Evolutionary conservation across 2,329 filamentous ascomycete species (phyloP), one percentile per base, ranked within the genome.

Genomic region (Fonsecaea nubica): DNA sequence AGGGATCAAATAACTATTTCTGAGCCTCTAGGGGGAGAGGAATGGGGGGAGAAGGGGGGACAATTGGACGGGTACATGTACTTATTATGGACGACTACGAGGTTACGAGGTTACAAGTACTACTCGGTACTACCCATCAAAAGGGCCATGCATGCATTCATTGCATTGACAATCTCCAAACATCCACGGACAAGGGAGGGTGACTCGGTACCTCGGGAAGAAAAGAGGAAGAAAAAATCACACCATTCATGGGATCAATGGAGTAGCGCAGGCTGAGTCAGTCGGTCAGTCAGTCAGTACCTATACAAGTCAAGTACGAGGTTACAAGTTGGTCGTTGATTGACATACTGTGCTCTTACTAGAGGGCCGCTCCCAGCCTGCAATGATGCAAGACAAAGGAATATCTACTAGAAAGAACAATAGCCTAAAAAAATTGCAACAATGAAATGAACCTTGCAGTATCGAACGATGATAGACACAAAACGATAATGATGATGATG

Each of bases 231-330:
- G 25, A 25, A n/a, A n/a, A 21, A 21, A 45, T 10, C 7, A 45
- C 15, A 45, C 7, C 40, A 45, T 45, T 7, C 15, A 45, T 45
- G 8, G 40, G 25, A 25, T 25, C 21, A 8, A 45, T 9, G 40
- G 40, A 18, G 45, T 50, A 50, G 45, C 18, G 45, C 45, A 21
- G 10, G 45, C 45, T 50, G 45, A 50, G 45, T 50, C 45, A 50
- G 25, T 25, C 25, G 3, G 25, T 25, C 25, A 25, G 25, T 25
- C 25, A 25, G 25, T 25, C 25, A 25, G 25, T 2, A 2, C 25
- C 25, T 25, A 25, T 25, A 25, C 9, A 40, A n/a, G 12, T 3
- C 40, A n/a, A 42, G 40, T n/a, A 42, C 40, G 40, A 42, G 18
- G 13, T 13, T n/a, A 5, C 15, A n/a, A 8, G 40, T 13, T 2